A percentile compares a stretch with the other conserved stretches of the same genome.
phyloP scores from a whole-genome alignment of 331 rosid genomes.

The Quercus phellos region DNA sequence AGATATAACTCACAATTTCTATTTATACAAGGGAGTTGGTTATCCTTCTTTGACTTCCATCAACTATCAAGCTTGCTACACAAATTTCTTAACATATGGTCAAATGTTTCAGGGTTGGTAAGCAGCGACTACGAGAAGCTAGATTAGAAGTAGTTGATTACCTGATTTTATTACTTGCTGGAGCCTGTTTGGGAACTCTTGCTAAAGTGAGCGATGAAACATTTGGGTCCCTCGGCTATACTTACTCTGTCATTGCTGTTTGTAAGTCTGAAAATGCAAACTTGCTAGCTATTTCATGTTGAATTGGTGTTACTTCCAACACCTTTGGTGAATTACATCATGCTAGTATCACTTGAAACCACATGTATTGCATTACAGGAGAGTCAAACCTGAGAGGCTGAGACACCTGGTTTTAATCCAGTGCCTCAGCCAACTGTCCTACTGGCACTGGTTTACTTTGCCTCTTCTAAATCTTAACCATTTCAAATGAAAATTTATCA shows the following conservation, averaged over 20 bases:
- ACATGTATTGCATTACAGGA: background rate
- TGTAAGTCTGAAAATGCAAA: conserved; percentile 44
- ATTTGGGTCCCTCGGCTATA: conserved; percentile 66
- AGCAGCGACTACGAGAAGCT: conserved; percentile 66
- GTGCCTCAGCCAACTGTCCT: too few relatives aligned
- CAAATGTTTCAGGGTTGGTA: conserved; percentile 45
- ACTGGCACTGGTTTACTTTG: too few relatives aligned
- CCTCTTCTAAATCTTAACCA: too few relatives aligned
- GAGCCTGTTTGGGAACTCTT: conserved; percentile 70
- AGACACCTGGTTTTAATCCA: too few relatives aligned
- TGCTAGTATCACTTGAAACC: background rate
- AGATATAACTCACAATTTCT: background rate
- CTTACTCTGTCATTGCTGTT: conserved; percentile 67
- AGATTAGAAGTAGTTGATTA: conserved; percentile 51
- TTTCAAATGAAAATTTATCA: too few relatives aligned
- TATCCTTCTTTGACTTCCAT: conserved; percentile 1
- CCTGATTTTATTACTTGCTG: conserved; percentile 67
- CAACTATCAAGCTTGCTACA: conserved; percentile 1
- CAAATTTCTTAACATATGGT: conserved; percentile 17
- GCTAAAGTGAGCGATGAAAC: conserved; percentile 60
- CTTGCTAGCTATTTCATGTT: background rate
- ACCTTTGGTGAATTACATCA: background rate
- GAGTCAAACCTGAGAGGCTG: too few relatives aligned
- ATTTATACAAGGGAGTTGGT: conserved; percentile 1
- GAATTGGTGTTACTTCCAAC: background rate